Base-by-base conservation (phyloP, 192 early-diverging fungal genomes). In the Linnemannia exigua region DNA sequence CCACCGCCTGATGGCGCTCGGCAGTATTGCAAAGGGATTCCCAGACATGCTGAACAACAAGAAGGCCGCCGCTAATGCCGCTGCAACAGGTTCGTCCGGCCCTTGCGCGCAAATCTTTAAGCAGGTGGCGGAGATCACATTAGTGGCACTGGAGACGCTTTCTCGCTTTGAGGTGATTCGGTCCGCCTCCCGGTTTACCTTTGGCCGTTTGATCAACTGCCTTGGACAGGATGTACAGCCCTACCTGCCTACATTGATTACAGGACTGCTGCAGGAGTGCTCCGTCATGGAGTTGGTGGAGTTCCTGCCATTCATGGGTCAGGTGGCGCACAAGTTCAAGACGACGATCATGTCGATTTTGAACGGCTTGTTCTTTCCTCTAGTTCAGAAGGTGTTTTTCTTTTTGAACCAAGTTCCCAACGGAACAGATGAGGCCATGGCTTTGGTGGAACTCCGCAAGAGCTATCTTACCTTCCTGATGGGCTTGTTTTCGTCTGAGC, bases 241-340 rank as follows among this genome's bases (percentile, higher is more conserved):
- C 20, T 97, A 94, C 72, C 75, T 98, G 67, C 94, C 94, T 3
- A 90, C 93, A 7, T 80, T 98, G 48, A 94, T 97, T 71, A 93
- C 94, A 25, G 94, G 94, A 25, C 80, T 99, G 19, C 81, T 98
- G 36, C 91, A 91, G 28, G 94, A 94, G 61, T 95, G 95, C 77
- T 90, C 93, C 5, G 89, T 96, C 16, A 91, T 93, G 63, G 97
- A 98, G 88, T 86, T 97, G 33, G 87, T 94, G 25, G 97, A 98
- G 82, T 93, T 98, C 75, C 88, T 98, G 72, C 95, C 95, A 14
- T 97, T 98, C 80, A 91, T 98, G 70, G 93, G 92, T 19, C 90
- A 94, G 70, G 89, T 97, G 69, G 93, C 95, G n/a, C 94, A 96
- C 90, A 98, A 98, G 88, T 98, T 96, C 89, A 97, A 97, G 91